phyloP scores from a whole-genome alignment of 106 monocot genomes.

The Chionographis japonica region DNA sequence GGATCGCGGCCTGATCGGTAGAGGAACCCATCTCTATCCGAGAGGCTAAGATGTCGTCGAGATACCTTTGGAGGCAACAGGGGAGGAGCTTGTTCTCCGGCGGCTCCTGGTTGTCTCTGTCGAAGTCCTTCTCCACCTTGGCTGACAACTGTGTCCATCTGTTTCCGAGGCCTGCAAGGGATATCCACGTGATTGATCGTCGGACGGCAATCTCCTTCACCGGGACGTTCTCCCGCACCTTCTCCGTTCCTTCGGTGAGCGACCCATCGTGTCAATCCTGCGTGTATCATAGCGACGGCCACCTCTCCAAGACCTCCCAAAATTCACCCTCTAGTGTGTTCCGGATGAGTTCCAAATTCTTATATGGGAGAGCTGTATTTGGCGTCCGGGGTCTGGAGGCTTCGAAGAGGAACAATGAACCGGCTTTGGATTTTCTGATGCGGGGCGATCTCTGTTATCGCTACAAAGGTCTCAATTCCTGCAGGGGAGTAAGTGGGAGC shows the following conservation, averaged over 20 bases:
- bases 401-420: constrained; percentile 10
- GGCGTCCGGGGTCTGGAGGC: constrained; percentile 12
- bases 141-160: background rate
- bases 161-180: background rate
- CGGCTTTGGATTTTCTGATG: background rate
- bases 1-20: background rate
- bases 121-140: constrained; percentile 7
- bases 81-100: constrained; percentile 15
- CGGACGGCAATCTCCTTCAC: background rate
- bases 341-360: constrained; percentile 30
- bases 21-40: background rate
- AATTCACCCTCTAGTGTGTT: background rate
- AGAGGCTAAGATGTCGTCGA: constrained; percentile 24
- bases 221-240: background rate
- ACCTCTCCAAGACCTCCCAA: background rate
- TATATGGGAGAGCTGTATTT: constrained; percentile 26
- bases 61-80: constrained; percentile 6
- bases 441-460: constrained; percentile 17
- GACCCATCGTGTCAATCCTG: background rate
- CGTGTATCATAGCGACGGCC: background rate
- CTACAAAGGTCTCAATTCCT: constrained; percentile 24
- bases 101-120: constrained; percentile 12
- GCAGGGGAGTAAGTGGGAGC: constrained; percentile 30
- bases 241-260: constrained; percentile 5
- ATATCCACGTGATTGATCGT: too few relatives aligned